Evolutionary conservation across 2,329 filamentous ascomycete genomes (phyloP).

Genomic region (Cytospora piceae): DNA sequence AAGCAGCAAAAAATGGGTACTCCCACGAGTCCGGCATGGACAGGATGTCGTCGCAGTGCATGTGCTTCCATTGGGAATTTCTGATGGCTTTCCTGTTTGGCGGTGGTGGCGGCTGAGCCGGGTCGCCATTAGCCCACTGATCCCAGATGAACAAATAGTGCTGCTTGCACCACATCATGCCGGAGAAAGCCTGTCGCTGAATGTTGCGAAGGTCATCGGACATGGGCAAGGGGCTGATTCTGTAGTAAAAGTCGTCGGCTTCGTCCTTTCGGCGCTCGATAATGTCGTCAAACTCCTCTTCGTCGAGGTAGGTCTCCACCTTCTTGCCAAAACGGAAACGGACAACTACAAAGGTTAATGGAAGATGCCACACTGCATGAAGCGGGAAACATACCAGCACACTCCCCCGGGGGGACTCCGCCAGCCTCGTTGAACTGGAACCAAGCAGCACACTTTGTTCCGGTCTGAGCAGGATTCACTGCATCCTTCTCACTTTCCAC

Average conservation of each 20-base stretch:
- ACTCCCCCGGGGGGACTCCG: constrained; percentile 86
- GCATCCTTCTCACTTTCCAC: constrained; percentile 79
- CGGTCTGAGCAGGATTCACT: constrained; percentile 77
- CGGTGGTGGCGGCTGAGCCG: constrained; percentile 83
- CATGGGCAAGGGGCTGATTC: constrained; percentile 91
- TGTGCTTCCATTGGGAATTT: constrained; percentile 90
- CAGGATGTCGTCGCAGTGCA: constrained; percentile 91
- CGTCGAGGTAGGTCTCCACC: constrained; percentile 79
- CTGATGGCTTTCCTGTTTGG: constrained; percentile 77
- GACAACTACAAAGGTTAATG: constrained; percentile 61
- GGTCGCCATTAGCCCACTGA: constrained; percentile 95
- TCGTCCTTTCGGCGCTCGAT: constrained; percentile 86
- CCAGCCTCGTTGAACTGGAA: constrained; percentile 89
- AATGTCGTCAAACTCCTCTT: constrained; percentile 89
- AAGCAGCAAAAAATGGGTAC: constrained; percentile 96
- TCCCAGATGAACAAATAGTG: constrained; percentile 98
- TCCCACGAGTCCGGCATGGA: constrained; percentile 99
- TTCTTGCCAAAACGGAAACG: constrained; percentile 85
- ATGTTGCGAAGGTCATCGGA: constrained; percentile 92
- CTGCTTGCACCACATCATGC: constrained; percentile 99
- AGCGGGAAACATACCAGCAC: constrained; percentile 72
- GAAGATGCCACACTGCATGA: constrained; percentile 39
- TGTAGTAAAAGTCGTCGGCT: constrained; percentile 94
- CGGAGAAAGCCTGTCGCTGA: constrained; percentile 89
- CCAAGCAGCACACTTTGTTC: constrained; percentile 91